Evolutionary conservation across 352 stramenopile species (phyloP).

Genomic region (Phytophthora sojae): DNA sequence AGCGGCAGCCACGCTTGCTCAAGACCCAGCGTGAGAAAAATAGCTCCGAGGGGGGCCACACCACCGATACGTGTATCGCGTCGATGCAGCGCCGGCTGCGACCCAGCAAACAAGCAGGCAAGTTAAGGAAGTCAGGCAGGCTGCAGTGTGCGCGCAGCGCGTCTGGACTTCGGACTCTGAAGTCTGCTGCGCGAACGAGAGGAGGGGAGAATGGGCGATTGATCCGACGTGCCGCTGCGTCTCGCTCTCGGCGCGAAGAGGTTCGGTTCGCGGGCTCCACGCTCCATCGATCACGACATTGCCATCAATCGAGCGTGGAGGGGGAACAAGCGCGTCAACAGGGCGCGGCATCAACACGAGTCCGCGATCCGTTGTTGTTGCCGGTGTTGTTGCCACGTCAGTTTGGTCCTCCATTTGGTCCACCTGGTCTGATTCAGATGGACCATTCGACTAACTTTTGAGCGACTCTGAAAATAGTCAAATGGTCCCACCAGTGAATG

Average conservation of each 20-base stretch:
- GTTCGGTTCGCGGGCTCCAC: neutral
- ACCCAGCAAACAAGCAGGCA: neutral
- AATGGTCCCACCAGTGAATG: neutral
- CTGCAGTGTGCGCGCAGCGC: neutral
- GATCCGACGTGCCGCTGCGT: neutral
- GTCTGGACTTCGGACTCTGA: neutral
- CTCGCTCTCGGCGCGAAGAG: conserved; percentile 12
- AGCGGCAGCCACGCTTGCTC: neutral
- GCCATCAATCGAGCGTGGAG: conserved; percentile 11
- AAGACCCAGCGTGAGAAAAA: neutral
- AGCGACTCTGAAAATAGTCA: neutral
- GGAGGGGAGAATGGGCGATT: neutral
- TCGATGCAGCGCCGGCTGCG: neutral
- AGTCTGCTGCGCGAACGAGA: neutral
- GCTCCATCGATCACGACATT: neutral
- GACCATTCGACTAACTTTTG: neutral
- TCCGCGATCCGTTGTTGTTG: neutral
- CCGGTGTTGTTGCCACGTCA: conserved; percentile 7
- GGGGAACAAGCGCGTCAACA: conserved; percentile 6
- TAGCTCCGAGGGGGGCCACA: neutral
- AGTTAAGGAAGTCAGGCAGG: neutral
- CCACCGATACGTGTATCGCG: neutral
- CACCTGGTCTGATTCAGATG: neutral
- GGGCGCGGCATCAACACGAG: neutral
- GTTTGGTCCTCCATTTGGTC: conserved; percentile 14